phyloP scores from a whole-genome alignment of 2,329 filamentous ascomycete genomes.

The Penicillium concentricum region DNA sequence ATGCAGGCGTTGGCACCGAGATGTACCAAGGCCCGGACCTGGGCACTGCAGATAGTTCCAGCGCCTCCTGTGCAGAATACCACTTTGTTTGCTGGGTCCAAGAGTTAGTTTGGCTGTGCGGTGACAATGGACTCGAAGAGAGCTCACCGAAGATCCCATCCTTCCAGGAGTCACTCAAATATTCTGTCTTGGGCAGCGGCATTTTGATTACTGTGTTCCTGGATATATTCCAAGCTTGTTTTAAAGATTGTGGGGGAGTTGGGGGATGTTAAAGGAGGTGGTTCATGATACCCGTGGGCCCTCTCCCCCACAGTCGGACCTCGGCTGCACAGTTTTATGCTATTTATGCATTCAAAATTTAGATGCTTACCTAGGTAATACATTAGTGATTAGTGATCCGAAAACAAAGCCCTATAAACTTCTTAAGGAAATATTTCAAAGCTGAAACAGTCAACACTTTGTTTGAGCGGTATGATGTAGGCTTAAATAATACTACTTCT shows the following conservation, averaged over 20 bases:
- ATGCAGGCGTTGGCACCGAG: constrained; percentile 94
- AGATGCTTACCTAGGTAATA: background rate
- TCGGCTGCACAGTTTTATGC: constrained; percentile 12
- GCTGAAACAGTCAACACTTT: too few relatives aligned
- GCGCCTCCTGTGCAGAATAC: constrained; percentile 94
- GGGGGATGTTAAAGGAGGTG: background rate
- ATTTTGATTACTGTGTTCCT: constrained; percentile 45
- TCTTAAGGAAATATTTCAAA: background rate
- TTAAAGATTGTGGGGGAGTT: background rate
- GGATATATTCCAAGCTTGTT: background rate
- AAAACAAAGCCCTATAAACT: background rate
- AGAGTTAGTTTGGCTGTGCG: constrained; percentile 5
- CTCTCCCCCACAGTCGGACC: constrained; percentile 22
- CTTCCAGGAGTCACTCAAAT: constrained; percentile 79
- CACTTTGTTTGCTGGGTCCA: constrained; percentile 70
- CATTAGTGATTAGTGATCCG: too few relatives aligned
- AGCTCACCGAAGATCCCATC: constrained; percentile 78
- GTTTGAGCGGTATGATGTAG: too few relatives aligned
- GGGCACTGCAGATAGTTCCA: constrained; percentile 89
- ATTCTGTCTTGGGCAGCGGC: constrained; percentile 69
- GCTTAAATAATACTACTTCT: too few relatives aligned
- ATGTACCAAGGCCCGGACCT: constrained; percentile 86
- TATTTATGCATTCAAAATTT: background rate
- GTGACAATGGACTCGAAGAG: background rate
- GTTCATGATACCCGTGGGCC: constrained; percentile 1